Percentiles rank a stretch among this genome's conserved stretches.
These are phyloP conservation scores for Pseudopyrenochaeta lycopersici DNA, from an alignment of 2,329 filamentous ascomycete genomes.

Conservation along the genomic window DNA sequence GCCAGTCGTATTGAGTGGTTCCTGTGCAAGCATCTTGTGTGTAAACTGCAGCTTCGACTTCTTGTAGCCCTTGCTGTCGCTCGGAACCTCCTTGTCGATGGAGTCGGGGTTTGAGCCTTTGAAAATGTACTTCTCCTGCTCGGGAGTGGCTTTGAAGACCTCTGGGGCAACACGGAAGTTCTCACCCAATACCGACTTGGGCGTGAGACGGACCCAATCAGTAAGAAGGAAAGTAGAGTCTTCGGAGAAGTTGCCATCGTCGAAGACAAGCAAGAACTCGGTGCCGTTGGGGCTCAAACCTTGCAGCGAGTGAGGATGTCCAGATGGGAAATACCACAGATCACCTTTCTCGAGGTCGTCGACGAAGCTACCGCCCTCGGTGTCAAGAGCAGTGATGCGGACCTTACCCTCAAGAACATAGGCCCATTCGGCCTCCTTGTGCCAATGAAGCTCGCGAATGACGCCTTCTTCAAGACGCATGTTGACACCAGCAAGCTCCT, in stretches of 20 bases:
- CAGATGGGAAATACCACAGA: conserved; percentile 82
- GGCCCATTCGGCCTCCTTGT: conserved; percentile 82
- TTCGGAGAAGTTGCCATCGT: conserved; percentile 67
- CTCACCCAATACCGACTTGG: conserved; percentile 74
- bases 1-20: conserved; percentile 71
- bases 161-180: conserved; percentile 79
- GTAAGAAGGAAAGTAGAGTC: conserved; percentile 77
- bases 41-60: conserved; percentile 74
- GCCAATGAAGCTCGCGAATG: conserved; percentile 82
- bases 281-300: conserved; percentile 72
- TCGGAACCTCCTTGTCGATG: conserved; percentile 72
- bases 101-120: conserved; percentile 71
- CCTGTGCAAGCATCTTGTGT: conserved; percentile 75
- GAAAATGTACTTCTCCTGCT: conserved; percentile 79
- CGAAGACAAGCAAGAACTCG: conserved; percentile 71
- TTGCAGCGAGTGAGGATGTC: conserved; percentile 80
- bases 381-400: conserved; percentile 76
- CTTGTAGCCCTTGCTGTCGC: conserved; percentile 65
- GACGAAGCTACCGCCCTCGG: conserved; percentile 78
- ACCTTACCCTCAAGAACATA: conserved; percentile 76
- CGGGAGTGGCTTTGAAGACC: conserved; percentile 73
- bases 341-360: conserved; percentile 81
- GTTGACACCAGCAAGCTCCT: conserved; percentile 79
- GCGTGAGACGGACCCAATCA: conserved; percentile 78
- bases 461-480: conserved; percentile 79